Conservation (phyloP, 2,329 filamentous ascomycete species). For the Aspergillus latus region DNA sequence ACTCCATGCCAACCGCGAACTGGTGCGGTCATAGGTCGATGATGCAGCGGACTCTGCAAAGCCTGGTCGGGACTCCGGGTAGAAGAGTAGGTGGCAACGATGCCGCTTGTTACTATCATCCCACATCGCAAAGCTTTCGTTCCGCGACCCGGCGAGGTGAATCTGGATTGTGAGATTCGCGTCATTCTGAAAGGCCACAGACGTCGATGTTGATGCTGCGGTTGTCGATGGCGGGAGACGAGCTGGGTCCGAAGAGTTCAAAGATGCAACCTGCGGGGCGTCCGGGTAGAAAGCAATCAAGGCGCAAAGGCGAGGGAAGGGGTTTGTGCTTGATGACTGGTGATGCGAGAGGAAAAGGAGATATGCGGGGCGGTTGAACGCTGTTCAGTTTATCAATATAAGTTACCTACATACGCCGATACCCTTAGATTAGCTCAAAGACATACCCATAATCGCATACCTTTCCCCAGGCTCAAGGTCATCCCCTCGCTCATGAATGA, state of each 20-base stretch:
- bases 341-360: conserved; percentile 51
- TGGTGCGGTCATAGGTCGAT: conserved; percentile 58
- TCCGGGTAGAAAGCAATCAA: conserved; percentile 60
- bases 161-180: conserved; percentile 50
- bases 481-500: conserved; percentile 52
- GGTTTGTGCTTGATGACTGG: conserved; percentile 51
- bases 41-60: conserved; percentile 68
- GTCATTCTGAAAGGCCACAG: conserved; percentile 18
- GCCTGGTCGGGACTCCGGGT: conserved; percentile 56
- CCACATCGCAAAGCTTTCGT: conserved; percentile 32
- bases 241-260: background rate
- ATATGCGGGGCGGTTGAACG: conserved; percentile 59
- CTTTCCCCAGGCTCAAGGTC: conserved; percentile 55
- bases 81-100: conserved; percentile 48
- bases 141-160: conserved; percentile 53
- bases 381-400: conserved; percentile 24
- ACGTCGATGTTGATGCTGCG: conserved; percentile 12
- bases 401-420: background rate
- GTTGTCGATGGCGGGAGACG: conserved; percentile 26
- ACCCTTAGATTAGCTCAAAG: background rate
- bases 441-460: conserved; percentile 60
- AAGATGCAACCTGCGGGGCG: background rate
- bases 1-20: conserved; percentile 64
- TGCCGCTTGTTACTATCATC: conserved; percentile 32
- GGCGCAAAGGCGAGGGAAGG: conserved; percentile 57